Evolutionary conservation across 2,329 filamentous ascomycete species (phyloP).

Genomic region (Verticillium tricorpus): DNA sequence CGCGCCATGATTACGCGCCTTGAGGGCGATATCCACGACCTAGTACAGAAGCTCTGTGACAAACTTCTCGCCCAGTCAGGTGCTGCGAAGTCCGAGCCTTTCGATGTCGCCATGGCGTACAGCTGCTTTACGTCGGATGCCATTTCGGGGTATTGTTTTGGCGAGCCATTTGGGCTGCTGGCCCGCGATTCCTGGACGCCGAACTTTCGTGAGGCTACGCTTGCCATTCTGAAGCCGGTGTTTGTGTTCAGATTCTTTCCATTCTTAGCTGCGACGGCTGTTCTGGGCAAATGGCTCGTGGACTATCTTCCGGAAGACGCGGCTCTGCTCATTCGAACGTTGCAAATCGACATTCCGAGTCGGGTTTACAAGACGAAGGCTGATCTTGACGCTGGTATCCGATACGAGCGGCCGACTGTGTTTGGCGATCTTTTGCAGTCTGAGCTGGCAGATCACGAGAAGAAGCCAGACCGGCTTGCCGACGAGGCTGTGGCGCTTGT

Average conservation of each 20-base stretch:
- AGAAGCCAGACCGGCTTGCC: not conserved
- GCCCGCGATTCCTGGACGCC: conserved; percentile 28
- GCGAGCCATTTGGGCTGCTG: conserved; percentile 28
- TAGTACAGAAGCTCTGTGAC: conserved; percentile 21
- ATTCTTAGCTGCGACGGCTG: not conserved
- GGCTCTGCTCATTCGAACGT: conserved; percentile 3
- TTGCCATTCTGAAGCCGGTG: not conserved
- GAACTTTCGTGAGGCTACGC: conserved; percentile 19
- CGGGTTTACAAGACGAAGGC: conserved; percentile 4
- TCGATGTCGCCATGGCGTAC: conserved; percentile 30
- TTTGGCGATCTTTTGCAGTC: conserved; percentile 13
- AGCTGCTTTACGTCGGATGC: conserved; percentile 34
- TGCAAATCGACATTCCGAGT: conserved; percentile 5
- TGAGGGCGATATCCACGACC: conserved; percentile 20
- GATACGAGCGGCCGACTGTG: conserved; percentile 10
- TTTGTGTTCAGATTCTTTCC: conserved; percentile 1
- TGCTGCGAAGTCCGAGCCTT: conserved; percentile 12
- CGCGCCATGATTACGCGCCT: conserved; percentile 22
- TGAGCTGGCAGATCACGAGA: conserved; percentile 4
- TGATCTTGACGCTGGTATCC: conserved; percentile 1
- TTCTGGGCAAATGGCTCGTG: not conserved
- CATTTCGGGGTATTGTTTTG: conserved; percentile 32
- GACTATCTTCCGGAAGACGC: conserved; percentile 5
- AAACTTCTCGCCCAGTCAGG: conserved; percentile 21
- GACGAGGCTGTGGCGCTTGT: not conserved